Evolutionary conservation across 176 grass and related monocot genomes (phyloP).

Genomic region (Elaeis guineensis): DNA sequence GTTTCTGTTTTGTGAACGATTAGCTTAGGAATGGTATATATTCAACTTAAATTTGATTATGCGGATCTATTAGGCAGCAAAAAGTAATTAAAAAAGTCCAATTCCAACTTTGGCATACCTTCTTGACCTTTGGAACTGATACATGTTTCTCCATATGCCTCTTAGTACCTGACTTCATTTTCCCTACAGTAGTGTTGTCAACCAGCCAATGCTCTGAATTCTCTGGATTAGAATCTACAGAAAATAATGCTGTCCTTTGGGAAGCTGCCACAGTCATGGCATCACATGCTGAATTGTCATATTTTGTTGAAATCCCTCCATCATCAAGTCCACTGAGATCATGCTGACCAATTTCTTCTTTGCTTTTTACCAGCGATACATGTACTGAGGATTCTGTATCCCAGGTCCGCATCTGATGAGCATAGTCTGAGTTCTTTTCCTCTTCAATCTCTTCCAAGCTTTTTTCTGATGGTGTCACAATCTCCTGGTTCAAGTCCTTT

Average conservation of each 20-base stretch:
- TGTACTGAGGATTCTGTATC: conserved; percentile 2
- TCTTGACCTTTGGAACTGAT: too few species aligned
- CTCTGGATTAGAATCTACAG: conserved; percentile 14
- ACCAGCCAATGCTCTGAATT: too few species aligned
- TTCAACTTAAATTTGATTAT: too few species aligned
- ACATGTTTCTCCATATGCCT: background rate
- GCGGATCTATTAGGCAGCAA: too few species aligned
- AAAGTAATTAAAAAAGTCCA: too few species aligned
- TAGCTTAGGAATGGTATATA: too few species aligned
- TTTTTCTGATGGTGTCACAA: conserved; percentile 29
- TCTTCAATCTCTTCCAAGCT: conserved; percentile 14
- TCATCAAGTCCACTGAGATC: conserved; percentile 9
- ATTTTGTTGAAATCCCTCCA: conserved; percentile 25
- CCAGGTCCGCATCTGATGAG: conserved; percentile 22
- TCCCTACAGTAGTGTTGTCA: background rate
- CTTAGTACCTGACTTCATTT: background rate
- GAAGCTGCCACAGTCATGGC: conserved; percentile 13
- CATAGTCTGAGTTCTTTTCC: conserved; percentile 19
- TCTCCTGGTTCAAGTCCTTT: conserved; percentile 42
- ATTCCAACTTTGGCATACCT: too few species aligned
- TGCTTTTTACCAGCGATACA: conserved; percentile 1
- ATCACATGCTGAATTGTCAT: conserved; percentile 23
- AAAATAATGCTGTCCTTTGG: conserved; percentile 30
- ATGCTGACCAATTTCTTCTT: conserved; percentile 1
- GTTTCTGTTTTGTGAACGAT: too few species aligned